Percentiles rank a stretch among this genome's conserved stretches.
Conservation (phyloP, 306 rosid genomes). For the Rosa multiflora region DNA sequence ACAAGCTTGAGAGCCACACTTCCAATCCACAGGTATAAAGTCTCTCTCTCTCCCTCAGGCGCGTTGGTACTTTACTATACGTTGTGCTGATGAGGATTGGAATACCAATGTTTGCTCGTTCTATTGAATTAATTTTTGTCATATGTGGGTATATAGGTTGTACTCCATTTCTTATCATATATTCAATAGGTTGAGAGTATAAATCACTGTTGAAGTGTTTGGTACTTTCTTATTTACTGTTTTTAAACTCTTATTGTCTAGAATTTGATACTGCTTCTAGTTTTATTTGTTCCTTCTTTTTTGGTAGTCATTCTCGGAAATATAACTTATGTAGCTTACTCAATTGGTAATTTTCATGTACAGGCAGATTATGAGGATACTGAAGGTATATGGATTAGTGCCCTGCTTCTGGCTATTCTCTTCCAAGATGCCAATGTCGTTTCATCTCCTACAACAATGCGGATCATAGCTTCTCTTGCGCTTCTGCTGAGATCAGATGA, state of each 20-base stretch:
- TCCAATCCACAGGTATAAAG: conserved; percentile 73
- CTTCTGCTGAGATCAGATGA: conserved; percentile 81
- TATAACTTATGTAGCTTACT: conserved; percentile 35
- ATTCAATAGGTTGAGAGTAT: background rate
- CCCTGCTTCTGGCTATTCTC: conserved; percentile 77
- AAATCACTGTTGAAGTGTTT: background rate
- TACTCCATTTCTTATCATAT: no score
- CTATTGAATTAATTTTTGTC: background rate
- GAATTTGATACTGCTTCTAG: background rate
- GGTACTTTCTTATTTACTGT: background rate
- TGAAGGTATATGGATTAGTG: conserved; percentile 90
- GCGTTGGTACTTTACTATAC: background rate
- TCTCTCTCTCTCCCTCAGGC: background rate
- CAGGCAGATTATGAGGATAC: conserved; percentile 89
- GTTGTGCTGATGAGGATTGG: background rate
- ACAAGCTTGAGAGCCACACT: conserved; percentile 64
- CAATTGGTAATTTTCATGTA: conserved; percentile 25
- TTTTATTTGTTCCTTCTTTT: background rate
- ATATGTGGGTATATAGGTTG: background rate
- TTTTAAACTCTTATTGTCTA: background rate
- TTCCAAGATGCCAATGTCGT: conserved; percentile 73
- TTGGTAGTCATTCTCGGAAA: background rate
- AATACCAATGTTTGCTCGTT: background rate
- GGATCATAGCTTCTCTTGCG: conserved; percentile 74
- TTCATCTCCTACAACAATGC: conserved; percentile 64